These are phyloP conservation scores for Phytophthora sp. DNA, from an alignment of 352 stramenopile species.

Conservation along the genomic window DNA sequence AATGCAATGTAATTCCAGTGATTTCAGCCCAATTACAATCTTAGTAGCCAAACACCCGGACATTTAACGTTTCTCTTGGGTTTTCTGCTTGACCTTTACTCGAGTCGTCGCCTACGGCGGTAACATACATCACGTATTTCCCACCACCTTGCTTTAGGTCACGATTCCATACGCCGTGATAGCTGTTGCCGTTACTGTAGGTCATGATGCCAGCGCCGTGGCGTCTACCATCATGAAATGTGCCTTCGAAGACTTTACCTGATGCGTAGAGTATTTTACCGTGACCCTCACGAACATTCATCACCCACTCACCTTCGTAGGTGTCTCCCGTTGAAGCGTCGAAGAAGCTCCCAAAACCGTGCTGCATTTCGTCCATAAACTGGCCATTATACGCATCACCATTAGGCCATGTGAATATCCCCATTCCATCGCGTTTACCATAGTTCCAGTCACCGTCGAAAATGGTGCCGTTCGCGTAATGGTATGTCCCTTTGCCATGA, in stretches of 20 bases:
- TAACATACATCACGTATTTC: constrained; percentile 60
- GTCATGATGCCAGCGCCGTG: constrained; percentile 83
- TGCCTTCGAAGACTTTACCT: constrained; percentile 87
- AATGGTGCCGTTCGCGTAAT: constrained; percentile 59
- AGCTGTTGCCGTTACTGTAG: constrained; percentile 83
- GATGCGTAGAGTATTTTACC: constrained; percentile 79
- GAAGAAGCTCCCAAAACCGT: constrained; percentile 79
- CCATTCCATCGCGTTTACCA: constrained; percentile 76
- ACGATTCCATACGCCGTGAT: constrained; percentile 86
- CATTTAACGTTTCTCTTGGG: constrained; percentile 13
- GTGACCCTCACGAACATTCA: constrained; percentile 81
- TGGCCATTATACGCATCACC: constrained; percentile 85
- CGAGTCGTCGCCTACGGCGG: not conserved
- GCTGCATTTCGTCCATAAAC: constrained; percentile 83
- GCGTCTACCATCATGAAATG: constrained; percentile 77
- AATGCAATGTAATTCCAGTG: too few relatives aligned
- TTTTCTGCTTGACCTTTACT: not conserved
- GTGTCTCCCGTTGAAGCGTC: constrained; percentile 48
- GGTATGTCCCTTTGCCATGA: constrained; percentile 67
- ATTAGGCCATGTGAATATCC: constrained; percentile 85
- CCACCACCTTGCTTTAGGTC: constrained; percentile 89
- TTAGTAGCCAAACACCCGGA: constrained; percentile 60
- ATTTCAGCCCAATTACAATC: too few relatives aligned
- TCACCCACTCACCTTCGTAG: constrained; percentile 83
- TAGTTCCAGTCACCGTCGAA: constrained; percentile 75